Percentiles rank a stretch among this genome's conserved stretches.
These are phyloP conservation scores for Rhodosporidiobolus sp. DNA, from an alignment of 768 basidiomycete species.

Conservation along the genomic window DNA sequence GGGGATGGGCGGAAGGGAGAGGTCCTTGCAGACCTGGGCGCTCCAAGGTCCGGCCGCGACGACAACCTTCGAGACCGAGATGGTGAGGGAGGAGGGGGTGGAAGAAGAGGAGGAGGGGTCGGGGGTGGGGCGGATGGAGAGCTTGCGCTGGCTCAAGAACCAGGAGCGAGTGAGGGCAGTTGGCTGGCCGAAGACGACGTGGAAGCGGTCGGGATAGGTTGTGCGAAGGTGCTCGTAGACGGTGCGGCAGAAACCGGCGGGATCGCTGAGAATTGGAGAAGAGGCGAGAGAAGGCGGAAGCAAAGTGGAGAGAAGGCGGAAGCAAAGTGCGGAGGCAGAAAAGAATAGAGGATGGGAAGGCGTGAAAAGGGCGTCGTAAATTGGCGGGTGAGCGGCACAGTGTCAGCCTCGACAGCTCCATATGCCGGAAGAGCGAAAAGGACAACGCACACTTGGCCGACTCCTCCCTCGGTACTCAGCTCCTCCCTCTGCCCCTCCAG, in stretches of 20 bases:
- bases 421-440: too few relatives aligned
- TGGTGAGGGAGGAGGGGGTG: slow-evolving; percentile 15
- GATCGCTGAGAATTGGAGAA: slow-evolving; percentile 13
- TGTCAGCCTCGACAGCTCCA: too few relatives aligned
- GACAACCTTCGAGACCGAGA: slow-evolving; percentile 48
- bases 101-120: neutral
- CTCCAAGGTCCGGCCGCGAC: slow-evolving; percentile 52
- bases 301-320: neutral
- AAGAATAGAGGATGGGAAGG: neutral
- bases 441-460: slow-evolving; percentile 26
- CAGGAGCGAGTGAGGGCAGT: neutral
- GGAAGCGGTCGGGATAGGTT: slow-evolving; percentile 5
- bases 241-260: slow-evolving; percentile 21
- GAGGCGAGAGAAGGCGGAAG: neutral
- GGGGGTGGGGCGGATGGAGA: neutral
- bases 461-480: slow-evolving; percentile 24
- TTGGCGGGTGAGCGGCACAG: too few relatives aligned
- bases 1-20: slow-evolving; percentile 15
- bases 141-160: neutral
- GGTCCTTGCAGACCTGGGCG: slow-evolving; percentile 35
- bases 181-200: slow-evolving; percentile 2
- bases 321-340: neutral
- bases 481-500: slow-evolving; percentile 29
- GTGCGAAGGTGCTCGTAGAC: slow-evolving; percentile 9
- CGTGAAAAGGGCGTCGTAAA: too few relatives aligned